These are phyloP conservation scores for Paecilomyces sp. DNA, from an alignment of 2,329 filamentous ascomycete genomes.

Conservation along the genomic window DNA sequence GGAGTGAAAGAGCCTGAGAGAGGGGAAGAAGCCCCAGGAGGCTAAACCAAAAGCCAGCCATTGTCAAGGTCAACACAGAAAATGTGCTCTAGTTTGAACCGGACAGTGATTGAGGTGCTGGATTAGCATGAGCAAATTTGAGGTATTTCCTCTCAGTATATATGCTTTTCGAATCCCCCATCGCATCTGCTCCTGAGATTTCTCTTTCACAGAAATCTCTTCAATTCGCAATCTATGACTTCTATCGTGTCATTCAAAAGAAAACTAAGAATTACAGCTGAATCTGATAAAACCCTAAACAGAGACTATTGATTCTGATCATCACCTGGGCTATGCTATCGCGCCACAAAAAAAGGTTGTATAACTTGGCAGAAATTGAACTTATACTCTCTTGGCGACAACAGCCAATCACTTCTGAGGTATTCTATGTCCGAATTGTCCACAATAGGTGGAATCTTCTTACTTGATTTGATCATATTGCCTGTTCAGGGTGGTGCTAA, in stretches of 20 bases:
- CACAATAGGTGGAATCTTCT: background rate
- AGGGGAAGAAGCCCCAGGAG: constrained; percentile 12
- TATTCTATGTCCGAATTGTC: background rate
- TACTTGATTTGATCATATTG: background rate
- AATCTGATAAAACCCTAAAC: background rate
- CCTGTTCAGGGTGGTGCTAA: background rate
- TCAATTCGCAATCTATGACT: background rate
- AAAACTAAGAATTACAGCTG: background rate
- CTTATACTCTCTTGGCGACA: background rate
- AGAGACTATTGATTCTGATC: background rate
- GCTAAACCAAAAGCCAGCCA: background rate
- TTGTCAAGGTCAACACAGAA: background rate
- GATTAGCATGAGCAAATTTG: constrained; percentile 2
- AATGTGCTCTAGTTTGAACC: background rate
- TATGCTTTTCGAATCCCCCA: background rate
- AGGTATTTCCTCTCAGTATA: constrained; percentile 1
- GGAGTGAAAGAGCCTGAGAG: constrained; percentile 29
- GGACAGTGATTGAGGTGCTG: background rate
- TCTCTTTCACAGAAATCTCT: background rate
- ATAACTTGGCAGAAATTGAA: background rate
- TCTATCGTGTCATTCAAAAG: background rate
- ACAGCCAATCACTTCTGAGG: background rate
- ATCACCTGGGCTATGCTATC: background rate
- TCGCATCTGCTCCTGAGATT: background rate
- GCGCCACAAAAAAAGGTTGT: background rate